phyloP scores from a whole-genome alignment of 2,329 filamentous ascomycete species.

The Fusarium sp. region DNA sequence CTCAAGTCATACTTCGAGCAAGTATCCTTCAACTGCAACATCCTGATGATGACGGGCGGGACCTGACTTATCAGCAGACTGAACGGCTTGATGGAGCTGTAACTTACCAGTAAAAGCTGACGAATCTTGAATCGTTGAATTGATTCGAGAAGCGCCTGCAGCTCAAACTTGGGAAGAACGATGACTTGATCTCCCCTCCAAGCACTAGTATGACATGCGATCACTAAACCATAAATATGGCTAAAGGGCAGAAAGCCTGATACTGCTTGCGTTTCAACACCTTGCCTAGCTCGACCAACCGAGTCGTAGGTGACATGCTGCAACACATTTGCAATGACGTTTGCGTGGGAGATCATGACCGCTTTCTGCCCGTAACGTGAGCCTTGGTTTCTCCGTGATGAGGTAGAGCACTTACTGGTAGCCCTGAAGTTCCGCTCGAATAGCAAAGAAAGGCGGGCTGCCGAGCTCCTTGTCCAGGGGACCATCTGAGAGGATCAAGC shows the following conservation, averaged over 20 bases:
- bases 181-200: constrained; percentile 73
- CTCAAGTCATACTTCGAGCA: constrained; percentile 7
- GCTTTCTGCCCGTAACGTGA: not conserved
- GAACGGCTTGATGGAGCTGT: not conserved
- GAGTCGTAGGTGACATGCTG: not conserved
- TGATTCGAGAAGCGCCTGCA: constrained; percentile 68
- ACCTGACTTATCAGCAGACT: not conserved
- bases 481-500: not conserved
- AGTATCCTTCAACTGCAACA: not conserved
- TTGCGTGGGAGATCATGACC: not conserved
- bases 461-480: not conserved
- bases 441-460: not conserved
- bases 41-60: constrained; percentile 64
- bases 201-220: constrained; percentile 72
- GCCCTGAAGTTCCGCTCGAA: not conserved
- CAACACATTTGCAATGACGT: not conserved
- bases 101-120: constrained; percentile 65
- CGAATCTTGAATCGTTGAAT: constrained; percentile 77
- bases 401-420: not conserved
- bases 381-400: not conserved
- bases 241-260: constrained; percentile 79
- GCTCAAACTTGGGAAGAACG: constrained; percentile 79
- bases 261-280: not conserved
- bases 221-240: constrained; percentile 82
- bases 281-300: not conserved